These are phyloP conservation scores for Abrus precatorius DNA, from an alignment of 306 rosid genomes.

Conservation along the genomic window DNA sequence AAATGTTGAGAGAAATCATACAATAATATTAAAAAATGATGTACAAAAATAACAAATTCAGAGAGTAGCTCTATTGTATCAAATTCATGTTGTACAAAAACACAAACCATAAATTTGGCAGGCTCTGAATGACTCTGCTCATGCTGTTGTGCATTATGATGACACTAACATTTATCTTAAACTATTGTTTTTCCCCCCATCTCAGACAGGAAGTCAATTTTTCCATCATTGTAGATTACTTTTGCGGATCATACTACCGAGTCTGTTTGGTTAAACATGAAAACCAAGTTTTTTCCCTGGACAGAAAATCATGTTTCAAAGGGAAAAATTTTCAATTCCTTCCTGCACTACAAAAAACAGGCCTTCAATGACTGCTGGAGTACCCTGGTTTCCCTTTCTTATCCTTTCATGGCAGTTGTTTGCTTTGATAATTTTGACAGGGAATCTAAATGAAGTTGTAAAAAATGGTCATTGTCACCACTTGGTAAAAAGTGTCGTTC, in stretches of 20 bases:
- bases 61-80: constrained; percentile 5
- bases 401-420: constrained; percentile 19
- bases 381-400: constrained; percentile 1
- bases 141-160: constrained; percentile 6
- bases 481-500: constrained; percentile 8
- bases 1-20: constrained; percentile 17
- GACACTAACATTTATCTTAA: constrained; percentile 11
- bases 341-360: no score
- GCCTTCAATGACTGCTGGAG: not conserved
- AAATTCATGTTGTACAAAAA: constrained; percentile 18
- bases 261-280: no score
- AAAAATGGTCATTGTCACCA: constrained; percentile 27
- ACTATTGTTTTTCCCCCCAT: not conserved
- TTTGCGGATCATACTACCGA: no score
- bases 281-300: no score
- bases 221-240: constrained; percentile 22
- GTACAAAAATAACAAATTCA: constrained; percentile 7
- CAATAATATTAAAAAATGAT: constrained; percentile 3
- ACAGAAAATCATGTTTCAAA: no score
- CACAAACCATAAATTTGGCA: constrained; percentile 21
- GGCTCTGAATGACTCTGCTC: constrained; percentile 17
- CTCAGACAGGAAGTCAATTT: constrained; percentile 5
- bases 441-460: constrained; percentile 8
- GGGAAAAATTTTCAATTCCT: no score
- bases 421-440: not conserved